These are phyloP conservation scores for Phytophthora ohioensis DNA, from an alignment of 352 stramenopile genomes.

Conservation along the genomic window DNA sequence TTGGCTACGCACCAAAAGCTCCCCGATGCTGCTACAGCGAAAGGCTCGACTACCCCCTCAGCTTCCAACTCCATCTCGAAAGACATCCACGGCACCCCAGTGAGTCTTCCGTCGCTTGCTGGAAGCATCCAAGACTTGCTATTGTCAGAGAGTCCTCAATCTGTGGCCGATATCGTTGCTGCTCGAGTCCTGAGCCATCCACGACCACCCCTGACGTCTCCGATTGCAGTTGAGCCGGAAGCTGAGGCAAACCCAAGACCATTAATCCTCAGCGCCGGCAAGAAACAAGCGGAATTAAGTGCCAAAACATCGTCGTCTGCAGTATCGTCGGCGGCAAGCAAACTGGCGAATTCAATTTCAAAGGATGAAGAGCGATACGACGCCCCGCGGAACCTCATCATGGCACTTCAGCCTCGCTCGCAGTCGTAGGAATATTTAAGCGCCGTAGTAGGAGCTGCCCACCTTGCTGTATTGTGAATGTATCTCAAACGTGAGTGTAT, in stretches of 20 bases:
- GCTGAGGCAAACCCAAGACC: slow-evolving; percentile 22
- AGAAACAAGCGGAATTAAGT: slow-evolving; percentile 3
- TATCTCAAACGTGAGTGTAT: slow-evolving; percentile 24
- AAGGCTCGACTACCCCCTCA: background rate
- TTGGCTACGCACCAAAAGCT: slow-evolving; percentile 42
- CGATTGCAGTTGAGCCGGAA: slow-evolving; percentile 25
- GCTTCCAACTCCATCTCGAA: slow-evolving; percentile 30
- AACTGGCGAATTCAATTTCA: background rate
- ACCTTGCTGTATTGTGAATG: slow-evolving; percentile 28
- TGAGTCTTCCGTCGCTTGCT: slow-evolving; percentile 61
- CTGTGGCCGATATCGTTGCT: slow-evolving; percentile 53
- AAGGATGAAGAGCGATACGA: slow-evolving; percentile 39
- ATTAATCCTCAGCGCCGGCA: slow-evolving; percentile 3
- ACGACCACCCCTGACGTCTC: slow-evolving; percentile 19
- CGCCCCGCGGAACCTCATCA: slow-evolving; percentile 37
- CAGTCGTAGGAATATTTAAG: slow-evolving; percentile 44
- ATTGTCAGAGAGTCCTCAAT: slow-evolving; percentile 77
- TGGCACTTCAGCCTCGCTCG: slow-evolving; percentile 32
- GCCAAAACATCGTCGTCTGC: slow-evolving; percentile 13
- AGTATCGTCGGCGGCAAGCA: background rate
- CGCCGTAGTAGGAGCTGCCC: slow-evolving; percentile 6
- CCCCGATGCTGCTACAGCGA: slow-evolving; percentile 3
- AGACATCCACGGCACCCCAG: slow-evolving; percentile 60
- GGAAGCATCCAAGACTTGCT: slow-evolving; percentile 75
- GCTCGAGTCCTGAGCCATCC: slow-evolving; percentile 36